These are phyloP conservation scores for Penicillium sp. DNA, from an alignment of 2,329 filamentous ascomycete genomes.

Conservation along the genomic window DNA sequence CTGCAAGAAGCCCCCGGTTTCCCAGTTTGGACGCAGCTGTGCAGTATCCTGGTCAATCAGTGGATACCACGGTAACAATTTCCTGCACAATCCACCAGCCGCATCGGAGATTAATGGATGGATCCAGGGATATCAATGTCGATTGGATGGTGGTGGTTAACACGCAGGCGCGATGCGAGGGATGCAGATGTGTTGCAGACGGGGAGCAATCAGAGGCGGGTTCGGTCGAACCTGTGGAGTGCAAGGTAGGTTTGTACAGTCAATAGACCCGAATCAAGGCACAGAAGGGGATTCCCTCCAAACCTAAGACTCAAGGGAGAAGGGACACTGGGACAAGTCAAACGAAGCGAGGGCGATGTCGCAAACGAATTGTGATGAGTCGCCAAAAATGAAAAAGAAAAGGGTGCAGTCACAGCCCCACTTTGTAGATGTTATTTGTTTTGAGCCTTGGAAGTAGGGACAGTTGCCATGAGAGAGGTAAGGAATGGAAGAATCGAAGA, in stretches of 20 bases:
- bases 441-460: not conserved
- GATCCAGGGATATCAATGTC: not conserved
- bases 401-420: not conserved
- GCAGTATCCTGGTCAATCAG: slow-evolving; percentile 17
- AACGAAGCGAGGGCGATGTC: slow-evolving; percentile 10
- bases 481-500: slow-evolving; percentile 12
- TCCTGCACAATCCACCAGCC: slow-evolving; percentile 10
- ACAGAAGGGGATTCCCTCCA: not conserved
- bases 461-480: not conserved
- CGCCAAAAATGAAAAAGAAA: not conserved
- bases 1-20: slow-evolving; percentile 13
- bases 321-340: not conserved
- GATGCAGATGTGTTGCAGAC: slow-evolving; percentile 11
- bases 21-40: slow-evolving; percentile 15
- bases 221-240: slow-evolving; percentile 11
- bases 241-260: slow-evolving; percentile 6
- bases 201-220: slow-evolving; percentile 10
- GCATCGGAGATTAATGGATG: slow-evolving; percentile 16
- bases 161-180: slow-evolving; percentile 16
- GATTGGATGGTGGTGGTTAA: slow-evolving; percentile 11
- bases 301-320: slow-evolving; percentile 1
- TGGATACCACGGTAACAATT: slow-evolving; percentile 3
- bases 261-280: slow-evolving; percentile 4
- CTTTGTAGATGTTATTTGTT: slow-evolving; percentile 7
- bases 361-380: slow-evolving; percentile 11